Conservation (phyloP, 148 eudicot genomes). For the Rhododendron kiyosumense region DNA sequence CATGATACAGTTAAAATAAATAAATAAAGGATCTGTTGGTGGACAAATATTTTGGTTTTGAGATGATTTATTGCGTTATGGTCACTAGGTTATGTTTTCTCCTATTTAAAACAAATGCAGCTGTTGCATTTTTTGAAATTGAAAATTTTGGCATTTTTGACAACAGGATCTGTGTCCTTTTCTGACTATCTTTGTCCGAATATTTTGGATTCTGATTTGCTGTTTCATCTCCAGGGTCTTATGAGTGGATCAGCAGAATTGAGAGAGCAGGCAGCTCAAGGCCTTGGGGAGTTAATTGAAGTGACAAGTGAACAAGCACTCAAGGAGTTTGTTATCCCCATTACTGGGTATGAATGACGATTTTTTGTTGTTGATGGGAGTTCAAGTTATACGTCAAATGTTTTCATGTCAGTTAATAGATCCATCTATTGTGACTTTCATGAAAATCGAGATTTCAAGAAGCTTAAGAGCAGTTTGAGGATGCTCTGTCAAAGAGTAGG, state of each 20-base stretch:
- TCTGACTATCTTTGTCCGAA: background rate
- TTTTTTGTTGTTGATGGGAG: background rate
- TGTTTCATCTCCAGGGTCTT: conserved; percentile 52
- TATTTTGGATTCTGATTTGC: background rate
- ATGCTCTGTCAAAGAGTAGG: background rate
- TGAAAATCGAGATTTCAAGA: background rate
- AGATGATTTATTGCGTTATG: background rate
- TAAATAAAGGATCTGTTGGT: too few species aligned
- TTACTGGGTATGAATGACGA: conserved; percentile 61
- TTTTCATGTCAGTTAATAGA: background rate
- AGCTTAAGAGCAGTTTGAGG: background rate
- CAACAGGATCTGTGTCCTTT: background rate
- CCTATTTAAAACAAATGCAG: background rate
- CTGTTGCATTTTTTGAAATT: background rate
- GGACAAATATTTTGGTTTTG: background rate
- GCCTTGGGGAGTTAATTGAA: conserved; percentile 96
- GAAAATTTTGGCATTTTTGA: background rate
- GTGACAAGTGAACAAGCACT: conserved; percentile 86
- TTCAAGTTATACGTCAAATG: background rate
- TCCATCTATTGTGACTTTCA: background rate
- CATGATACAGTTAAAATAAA: background rate
- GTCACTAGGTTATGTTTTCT: background rate
- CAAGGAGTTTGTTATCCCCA: conserved; percentile 84
- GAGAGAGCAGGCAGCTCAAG: conserved; percentile 95
- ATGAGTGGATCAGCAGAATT: conserved; percentile 95